Evolutionary conservation across 169 alveolate genomes (phyloP).

Genomic region (Eimeria necatrix): DNA sequence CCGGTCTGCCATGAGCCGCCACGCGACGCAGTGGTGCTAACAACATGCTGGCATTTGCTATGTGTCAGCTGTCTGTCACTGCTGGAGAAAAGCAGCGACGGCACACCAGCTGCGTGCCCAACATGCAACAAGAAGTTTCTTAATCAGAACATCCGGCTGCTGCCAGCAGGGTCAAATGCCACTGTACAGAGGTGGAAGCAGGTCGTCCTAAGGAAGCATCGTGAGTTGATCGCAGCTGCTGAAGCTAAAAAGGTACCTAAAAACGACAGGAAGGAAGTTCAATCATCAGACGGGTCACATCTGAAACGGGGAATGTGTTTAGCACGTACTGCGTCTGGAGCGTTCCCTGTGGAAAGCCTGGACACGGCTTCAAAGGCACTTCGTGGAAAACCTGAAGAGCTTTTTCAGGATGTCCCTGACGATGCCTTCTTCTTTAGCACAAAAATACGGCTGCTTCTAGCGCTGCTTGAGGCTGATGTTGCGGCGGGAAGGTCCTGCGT

Average conservation of each 20-base stretch:
- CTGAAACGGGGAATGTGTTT: neutral
- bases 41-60: constrained; percentile 86
- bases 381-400: neutral
- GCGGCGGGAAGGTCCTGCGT: constrained; percentile 80
- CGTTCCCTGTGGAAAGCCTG: neutral
- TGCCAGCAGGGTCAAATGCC: constrained; percentile 73
- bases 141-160: constrained; percentile 81
- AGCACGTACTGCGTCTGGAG: neutral
- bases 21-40: constrained; percentile 84
- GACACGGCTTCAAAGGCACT: neutral
- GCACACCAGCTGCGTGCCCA: constrained; percentile 84
- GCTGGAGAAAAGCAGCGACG: constrained; percentile 52
- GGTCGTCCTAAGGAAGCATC: constrained; percentile 41
- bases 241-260: neutral
- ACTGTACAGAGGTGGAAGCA: constrained; percentile 35
- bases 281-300: neutral
- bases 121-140: constrained; percentile 83
- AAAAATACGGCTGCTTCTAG: constrained; percentile 67
- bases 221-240: constrained; percentile 51
- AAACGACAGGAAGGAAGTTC: neutral
- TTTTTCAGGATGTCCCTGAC: neutral
- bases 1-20: constrained; percentile 86
- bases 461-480: constrained; percentile 75
- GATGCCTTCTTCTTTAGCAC: constrained; percentile 77
- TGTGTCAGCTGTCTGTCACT: constrained; percentile 84